A percentile compares a stretch with the other conserved stretches of the same genome.
Conservation (phyloP, 1,284 basidiomycete genomes). For the Amylostereum chailletii region DNA sequence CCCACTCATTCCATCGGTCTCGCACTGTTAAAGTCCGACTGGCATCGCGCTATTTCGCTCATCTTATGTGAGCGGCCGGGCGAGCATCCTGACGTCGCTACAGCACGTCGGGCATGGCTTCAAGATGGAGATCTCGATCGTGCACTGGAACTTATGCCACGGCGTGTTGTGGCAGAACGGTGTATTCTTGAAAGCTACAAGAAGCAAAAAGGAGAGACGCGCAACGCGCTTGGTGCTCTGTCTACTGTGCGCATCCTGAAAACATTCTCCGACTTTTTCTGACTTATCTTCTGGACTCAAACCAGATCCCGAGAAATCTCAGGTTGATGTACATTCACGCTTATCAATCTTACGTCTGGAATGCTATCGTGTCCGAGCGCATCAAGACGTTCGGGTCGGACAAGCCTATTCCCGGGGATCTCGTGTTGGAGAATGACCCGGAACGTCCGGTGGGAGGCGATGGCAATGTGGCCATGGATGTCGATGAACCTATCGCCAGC, state of each 20-base stretch:
- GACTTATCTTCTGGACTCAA: background rate
- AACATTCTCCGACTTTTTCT: background rate
- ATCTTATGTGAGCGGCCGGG: slow-evolving; percentile 78
- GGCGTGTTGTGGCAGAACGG: slow-evolving; percentile 87
- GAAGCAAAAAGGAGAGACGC: slow-evolving; percentile 67
- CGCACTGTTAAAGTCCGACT: slow-evolving; percentile 81
- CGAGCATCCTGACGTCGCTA: slow-evolving; percentile 81
- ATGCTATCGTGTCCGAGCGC: slow-evolving; percentile 89
- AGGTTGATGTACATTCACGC: slow-evolving; percentile 98
- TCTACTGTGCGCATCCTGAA: slow-evolving; percentile 56
- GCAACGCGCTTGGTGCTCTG: slow-evolving; percentile 81
- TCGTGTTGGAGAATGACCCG: slow-evolving; percentile 58
- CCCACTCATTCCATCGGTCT: slow-evolving; percentile 94
- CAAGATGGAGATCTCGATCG: slow-evolving; percentile 69
- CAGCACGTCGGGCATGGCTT: slow-evolving; percentile 78
- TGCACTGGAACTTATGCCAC: slow-evolving; percentile 78
- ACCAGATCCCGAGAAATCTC: slow-evolving; percentile 88
- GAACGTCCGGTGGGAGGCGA: slow-evolving; percentile 21
- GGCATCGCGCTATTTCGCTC: slow-evolving; percentile 80
- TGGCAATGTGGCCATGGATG: slow-evolving; percentile 10
- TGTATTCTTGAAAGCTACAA: slow-evolving; percentile 87
- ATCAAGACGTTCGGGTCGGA: slow-evolving; percentile 73
- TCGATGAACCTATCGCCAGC: slow-evolving; percentile 13
- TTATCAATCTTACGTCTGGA: slow-evolving; percentile 99
- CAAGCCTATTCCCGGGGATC: slow-evolving; percentile 77